A percentile compares a stretch with the other conserved stretches of the same genome.
Evolutionary conservation across 2,329 filamentous ascomycete genomes (phyloP).

Genomic region (Coniochaeta sp.): DNA sequence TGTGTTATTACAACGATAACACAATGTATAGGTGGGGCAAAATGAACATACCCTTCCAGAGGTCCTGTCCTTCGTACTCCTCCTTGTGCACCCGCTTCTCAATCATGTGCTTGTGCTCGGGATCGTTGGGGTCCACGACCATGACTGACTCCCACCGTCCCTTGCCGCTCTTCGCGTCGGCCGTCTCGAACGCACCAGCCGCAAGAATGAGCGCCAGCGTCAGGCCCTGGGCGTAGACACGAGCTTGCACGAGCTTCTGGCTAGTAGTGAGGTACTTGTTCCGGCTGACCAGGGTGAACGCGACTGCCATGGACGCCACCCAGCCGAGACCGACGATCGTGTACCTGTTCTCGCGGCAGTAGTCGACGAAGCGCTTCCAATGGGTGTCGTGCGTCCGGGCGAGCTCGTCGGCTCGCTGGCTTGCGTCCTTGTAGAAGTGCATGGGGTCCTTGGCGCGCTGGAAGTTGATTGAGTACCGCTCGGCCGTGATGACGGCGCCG

Average conservation of each 20-base stretch:
- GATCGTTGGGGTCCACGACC: constrained; percentile 74
- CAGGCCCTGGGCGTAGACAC: constrained; percentile 87
- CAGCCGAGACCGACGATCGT: constrained; percentile 76
- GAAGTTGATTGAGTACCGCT: constrained; percentile 58
- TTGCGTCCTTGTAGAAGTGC: constrained; percentile 57
- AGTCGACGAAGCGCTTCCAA: constrained; percentile 58
- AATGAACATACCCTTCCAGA: constrained; percentile 70
- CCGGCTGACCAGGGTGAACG: constrained; percentile 68
- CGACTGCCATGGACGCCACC: constrained; percentile 71
- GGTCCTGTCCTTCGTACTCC: constrained; percentile 79
- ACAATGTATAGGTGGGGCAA: background rate
- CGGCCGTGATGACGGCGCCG: constrained; percentile 79
- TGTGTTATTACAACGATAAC: background rate
- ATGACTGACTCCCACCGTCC: constrained; percentile 80
- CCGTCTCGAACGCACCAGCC: constrained; percentile 72
- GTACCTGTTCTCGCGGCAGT: constrained; percentile 77
- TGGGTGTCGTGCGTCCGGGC: constrained; percentile 48
- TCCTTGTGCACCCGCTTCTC: constrained; percentile 87
- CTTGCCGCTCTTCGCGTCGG: constrained; percentile 67
- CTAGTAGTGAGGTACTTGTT: constrained; percentile 65
- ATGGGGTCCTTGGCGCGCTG: constrained; percentile 64
- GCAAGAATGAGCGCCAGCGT: constrained; percentile 79
- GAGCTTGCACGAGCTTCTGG: constrained; percentile 90
- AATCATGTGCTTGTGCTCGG: constrained; percentile 72
- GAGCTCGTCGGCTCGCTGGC: constrained; percentile 47